Conservation (phyloP, 257 asterid species). For the Solanum megistacrolobum region DNA sequence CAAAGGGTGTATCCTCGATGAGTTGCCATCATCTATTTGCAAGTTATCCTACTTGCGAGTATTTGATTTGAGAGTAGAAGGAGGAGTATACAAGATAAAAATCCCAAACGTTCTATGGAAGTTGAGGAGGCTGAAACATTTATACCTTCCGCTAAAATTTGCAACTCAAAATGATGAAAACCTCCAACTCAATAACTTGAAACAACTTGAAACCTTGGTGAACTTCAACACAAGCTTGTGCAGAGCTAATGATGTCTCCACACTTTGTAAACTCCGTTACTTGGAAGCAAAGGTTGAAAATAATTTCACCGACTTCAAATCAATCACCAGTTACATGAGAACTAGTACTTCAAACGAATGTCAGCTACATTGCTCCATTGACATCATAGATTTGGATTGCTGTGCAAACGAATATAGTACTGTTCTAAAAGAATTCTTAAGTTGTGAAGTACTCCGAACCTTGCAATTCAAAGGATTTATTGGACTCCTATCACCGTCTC, state of each 20-base stretch:
- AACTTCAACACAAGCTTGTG: slow-evolving; percentile 29
- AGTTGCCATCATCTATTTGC: slow-evolving; percentile 28
- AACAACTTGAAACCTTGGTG: slow-evolving; percentile 23
- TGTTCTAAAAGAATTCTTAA: slow-evolving; percentile 13
- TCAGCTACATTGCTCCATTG: slow-evolving; percentile 18
- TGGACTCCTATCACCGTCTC: slow-evolving; percentile 15
- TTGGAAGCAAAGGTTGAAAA: slow-evolving; percentile 21
- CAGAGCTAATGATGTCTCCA: slow-evolving; percentile 16
- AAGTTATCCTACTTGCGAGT: slow-evolving; percentile 19
- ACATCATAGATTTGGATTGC: slow-evolving; percentile 15
- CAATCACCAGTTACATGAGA: slow-evolving; percentile 28
- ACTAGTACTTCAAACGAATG: slow-evolving; percentile 16
- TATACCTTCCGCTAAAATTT: slow-evolving; percentile 31
- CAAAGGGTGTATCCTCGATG: slow-evolving; percentile 22
- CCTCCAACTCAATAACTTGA: slow-evolving; percentile 16
- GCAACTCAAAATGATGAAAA: slow-evolving; percentile 7
- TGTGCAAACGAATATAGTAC: slow-evolving; percentile 15
- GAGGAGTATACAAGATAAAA: not conserved
- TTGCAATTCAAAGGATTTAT: slow-evolving; percentile 17
- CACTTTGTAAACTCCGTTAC: slow-evolving; percentile 23
- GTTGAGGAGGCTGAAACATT: slow-evolving; percentile 17
- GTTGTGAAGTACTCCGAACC: slow-evolving; percentile 20
- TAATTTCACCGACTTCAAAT: slow-evolving; percentile 15
- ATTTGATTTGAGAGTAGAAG: slow-evolving; percentile 19
- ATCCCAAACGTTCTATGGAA: slow-evolving; percentile 31